phyloP scores from a whole-genome alignment of 2,329 filamentous ascomycete species.

The Dichotomopilus funicola region DNA sequence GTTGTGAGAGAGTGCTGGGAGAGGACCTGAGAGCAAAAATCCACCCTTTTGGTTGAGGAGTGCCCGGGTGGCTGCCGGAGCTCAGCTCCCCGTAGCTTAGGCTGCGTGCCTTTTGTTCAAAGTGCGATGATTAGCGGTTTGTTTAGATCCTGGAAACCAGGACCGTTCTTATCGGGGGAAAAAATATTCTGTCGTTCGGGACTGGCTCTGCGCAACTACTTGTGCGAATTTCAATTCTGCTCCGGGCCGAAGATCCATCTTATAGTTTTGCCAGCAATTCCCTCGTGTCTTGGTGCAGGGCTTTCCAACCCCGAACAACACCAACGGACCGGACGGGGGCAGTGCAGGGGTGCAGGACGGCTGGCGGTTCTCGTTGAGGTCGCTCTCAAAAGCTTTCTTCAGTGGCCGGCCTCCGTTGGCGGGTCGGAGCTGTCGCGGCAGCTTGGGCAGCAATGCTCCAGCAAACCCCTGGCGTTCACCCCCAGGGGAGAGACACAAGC shows the following conservation, averaged over 20 bases:
- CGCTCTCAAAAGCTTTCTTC: slow-evolving; percentile 6
- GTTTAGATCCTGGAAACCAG: too few relatives aligned
- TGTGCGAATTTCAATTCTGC: slow-evolving; percentile 4
- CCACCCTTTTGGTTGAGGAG: too few relatives aligned
- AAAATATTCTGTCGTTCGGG: too few relatives aligned
- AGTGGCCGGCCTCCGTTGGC: slow-evolving; percentile 30
- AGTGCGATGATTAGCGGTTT: too few relatives aligned
- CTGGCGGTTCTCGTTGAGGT: background rate
- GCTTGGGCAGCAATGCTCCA: slow-evolving; percentile 39
- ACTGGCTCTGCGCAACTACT: too few relatives aligned
- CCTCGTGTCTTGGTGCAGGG: slow-evolving; percentile 13
- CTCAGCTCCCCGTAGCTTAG: too few relatives aligned
- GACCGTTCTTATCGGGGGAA: too few relatives aligned
- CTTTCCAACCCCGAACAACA: slow-evolving; percentile 6
- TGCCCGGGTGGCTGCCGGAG: background rate
- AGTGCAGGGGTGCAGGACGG: slow-evolving; percentile 19
- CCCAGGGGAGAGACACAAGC: slow-evolving; percentile 23
- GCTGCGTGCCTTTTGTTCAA: too few relatives aligned
- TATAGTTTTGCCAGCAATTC: slow-evolving; percentile 20
- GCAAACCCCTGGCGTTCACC: slow-evolving; percentile 27
- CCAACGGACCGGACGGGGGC: slow-evolving; percentile 21
- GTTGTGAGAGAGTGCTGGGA: slow-evolving; percentile 11
- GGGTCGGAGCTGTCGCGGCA: slow-evolving; percentile 28
- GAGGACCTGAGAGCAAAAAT: background rate
- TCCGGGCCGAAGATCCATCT: slow-evolving; percentile 17